Evolutionary conservation across 192 early-diverging fungal genomes (phyloP), one percentile per base, ranked within the genome.

Genomic region (Coemansia sp.): DNA sequence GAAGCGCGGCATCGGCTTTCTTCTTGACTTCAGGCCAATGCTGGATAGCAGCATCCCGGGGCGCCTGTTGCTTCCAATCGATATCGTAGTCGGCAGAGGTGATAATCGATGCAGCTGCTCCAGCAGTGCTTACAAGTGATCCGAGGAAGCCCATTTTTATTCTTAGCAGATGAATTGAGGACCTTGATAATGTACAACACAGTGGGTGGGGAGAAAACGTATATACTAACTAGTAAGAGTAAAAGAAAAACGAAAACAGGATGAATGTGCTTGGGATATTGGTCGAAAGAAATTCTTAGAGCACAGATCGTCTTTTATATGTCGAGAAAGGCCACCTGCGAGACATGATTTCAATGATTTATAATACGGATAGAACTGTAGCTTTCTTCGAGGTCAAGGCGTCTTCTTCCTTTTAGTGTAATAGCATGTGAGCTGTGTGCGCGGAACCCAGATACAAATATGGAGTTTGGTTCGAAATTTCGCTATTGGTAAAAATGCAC

Each of bases 21-120:
- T 68, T 57, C 59, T 68, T 78, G 59, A 78, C 70, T 26, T 43
- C 63, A 4, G 59, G 39, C 75, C 75, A 78, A 49, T 78, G 75
- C 2, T 55, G 29, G 28, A 64, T 53, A 1, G 59, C 70, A 0
- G 75, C 75, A n/a, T 78, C 63, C 39, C 58, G 29, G 26, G 68
- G 62, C 42, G 67, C 52, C 23, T 53, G 45, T 18, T 63, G 43
- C 25, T 61, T 64, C 75, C 75, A 78, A 64, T 78, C 64, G n/a
- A 78, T 78, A 10, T 78, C 67, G 59, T 78, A 78, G 39, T 29
- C 59, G 8, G 42, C 46, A 2, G 75, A 72, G 2, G 75, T 69
- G 9, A 67, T 67, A 7, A 78, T 72, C 25, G 63, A 72, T 34
- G 62, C 51, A 10, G 69, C 69, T 3, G 75, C 69, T 3, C 49